Evolutionary conservation across 78 protist genomes (phyloP), one percentile per base, ranked within the genome.

Genomic region (Dictyostelium capitatum): DNA sequence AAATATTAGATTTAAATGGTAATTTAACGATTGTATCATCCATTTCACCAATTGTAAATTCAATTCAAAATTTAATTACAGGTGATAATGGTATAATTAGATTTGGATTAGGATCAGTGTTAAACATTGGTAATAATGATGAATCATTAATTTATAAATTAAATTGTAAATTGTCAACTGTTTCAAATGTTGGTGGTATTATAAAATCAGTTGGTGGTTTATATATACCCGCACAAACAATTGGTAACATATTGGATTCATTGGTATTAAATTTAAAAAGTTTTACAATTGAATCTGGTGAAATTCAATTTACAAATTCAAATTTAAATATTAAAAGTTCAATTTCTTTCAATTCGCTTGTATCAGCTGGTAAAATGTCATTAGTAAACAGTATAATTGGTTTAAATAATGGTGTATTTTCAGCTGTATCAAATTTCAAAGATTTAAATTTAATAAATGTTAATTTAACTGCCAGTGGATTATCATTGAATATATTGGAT

Each of bases 141-240:
- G 10, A 14, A 20, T n/a, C 2, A 43, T 73, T 32, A 62, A 32
- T 73, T 46, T 37, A 73, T 32, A 73, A 73, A 73, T 47, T 73
- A 46, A 47, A 73, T 46, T 30, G 46, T 73, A 51, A 73, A 46
- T 23, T 73, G 7, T 1, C 15, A 0, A 41, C 46, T 70, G 78
- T 30, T 37, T 2, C 56, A 19, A 2, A 2, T 37, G 4, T 67
- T 30, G 79, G 79, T 73, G 56, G 79, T 46, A 11, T 11, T n/a
- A 73, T 73, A 1, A 46, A 37, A 43, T 46, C 79, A 15, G n/a
- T 73, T 43, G 79, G 79, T n/a, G 32, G 48, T 46, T 47, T 73
- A 46, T n/a, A 17, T 4, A 19, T 73, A 37, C 79, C 79, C 19
- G 20, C 6, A 10, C 79, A 73, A 73, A 17, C n/a, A 10, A 37